Evolutionary conservation across 768 basidiomycete genomes (phyloP).

Genomic region (Mycena olivaceomarginata): DNA sequence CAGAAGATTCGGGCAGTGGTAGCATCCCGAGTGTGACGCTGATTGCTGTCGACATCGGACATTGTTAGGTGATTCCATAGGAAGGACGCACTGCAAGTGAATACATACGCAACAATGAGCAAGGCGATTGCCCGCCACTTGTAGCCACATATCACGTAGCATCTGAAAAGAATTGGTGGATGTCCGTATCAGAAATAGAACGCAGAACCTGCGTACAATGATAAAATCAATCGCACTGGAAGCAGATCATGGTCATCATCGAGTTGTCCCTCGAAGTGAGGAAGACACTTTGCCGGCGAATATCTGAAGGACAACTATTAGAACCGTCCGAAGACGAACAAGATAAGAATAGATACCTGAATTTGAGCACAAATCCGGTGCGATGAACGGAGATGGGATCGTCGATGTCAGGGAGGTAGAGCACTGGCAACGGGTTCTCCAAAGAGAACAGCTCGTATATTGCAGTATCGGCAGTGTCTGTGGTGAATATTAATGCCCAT

Average conservation of each 20-base stretch:
- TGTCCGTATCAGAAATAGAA: background rate
- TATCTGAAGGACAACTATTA: background rate
- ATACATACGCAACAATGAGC: background rate
- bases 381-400: slow-evolving; percentile 18
- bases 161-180: background rate
- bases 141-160: background rate
- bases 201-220: background rate
- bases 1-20: background rate
- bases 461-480: slow-evolving; percentile 9
- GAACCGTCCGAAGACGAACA: too few species aligned
- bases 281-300: slow-evolving; percentile 13
- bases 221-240: slow-evolving; percentile 22
- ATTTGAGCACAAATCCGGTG: slow-evolving; percentile 1
- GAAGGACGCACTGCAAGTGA: slow-evolving; percentile 2
- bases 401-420: slow-evolving; percentile 10
- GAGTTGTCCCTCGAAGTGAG: background rate
- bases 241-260: background rate
- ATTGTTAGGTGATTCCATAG: background rate
- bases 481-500: slow-evolving; percentile 36
- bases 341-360: background rate
- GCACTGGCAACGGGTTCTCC: slow-evolving; percentile 13
- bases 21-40: background rate
- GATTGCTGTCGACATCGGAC: background rate
- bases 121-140: slow-evolving; percentile 11
- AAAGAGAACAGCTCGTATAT: slow-evolving; percentile 32